These are phyloP conservation scores for Artomyces pyxidatus DNA, from an alignment of 768 basidiomycete species.

Conservation along the genomic window DNA sequence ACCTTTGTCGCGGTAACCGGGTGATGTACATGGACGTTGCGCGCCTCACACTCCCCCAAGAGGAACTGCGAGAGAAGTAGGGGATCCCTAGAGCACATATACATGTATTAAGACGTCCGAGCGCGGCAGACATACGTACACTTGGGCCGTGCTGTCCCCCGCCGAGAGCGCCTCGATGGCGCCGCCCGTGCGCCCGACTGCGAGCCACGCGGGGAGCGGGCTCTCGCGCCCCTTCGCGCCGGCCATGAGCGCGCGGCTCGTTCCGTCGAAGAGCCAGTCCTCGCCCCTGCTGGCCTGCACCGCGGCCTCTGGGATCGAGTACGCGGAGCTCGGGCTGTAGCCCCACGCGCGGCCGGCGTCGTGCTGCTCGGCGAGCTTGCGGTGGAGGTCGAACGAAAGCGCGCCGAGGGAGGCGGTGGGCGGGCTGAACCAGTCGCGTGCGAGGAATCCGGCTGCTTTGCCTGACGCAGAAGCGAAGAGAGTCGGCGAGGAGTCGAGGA, in stretches of 20 bases:
- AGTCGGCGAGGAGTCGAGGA: constrained; percentile 31
- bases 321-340: constrained; percentile 25
- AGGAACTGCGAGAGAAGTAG: constrained; percentile 25
- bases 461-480: constrained; percentile 31
- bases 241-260: constrained; percentile 18
- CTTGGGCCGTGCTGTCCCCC: constrained; percentile 21
- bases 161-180: constrained; percentile 18
- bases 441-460: constrained; percentile 33
- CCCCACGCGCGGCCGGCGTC: constrained; percentile 33
- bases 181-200: not conserved
- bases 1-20: constrained; percentile 10
- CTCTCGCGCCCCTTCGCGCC: not conserved
- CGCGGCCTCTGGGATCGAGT: constrained; percentile 18
- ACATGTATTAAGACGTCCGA: not conserved
- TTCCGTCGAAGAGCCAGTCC: constrained; percentile 22
- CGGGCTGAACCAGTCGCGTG: constrained; percentile 24
- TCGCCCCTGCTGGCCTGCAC: constrained; percentile 11
- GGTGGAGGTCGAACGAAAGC: constrained; percentile 24
- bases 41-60: constrained; percentile 21
- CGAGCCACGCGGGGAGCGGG: constrained; percentile 6
- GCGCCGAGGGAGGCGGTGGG: constrained; percentile 12
- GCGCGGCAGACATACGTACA: constrained; percentile 19
- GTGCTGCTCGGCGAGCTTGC: constrained; percentile 28
- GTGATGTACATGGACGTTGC: constrained; percentile 23
- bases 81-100: constrained; percentile 17